phyloP scores from a whole-genome alignment of 176 grass and related monocot genomes.

The Musa itinerans region DNA sequence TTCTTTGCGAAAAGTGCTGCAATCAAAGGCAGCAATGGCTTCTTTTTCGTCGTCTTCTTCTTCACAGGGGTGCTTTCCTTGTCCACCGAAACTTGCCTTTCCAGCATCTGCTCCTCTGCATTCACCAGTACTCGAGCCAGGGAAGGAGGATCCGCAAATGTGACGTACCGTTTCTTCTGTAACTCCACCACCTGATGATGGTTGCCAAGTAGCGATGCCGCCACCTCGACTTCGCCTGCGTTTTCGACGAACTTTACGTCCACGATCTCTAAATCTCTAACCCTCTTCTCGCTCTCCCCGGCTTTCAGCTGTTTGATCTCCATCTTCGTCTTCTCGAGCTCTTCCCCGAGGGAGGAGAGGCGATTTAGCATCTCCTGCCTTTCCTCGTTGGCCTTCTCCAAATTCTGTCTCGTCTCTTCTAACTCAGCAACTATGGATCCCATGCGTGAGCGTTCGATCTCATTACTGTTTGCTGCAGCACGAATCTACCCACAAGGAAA shows the following conservation, averaged over 20 bases:
- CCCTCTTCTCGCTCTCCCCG: constrained; percentile 19
- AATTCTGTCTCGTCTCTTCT: constrained; percentile 41
- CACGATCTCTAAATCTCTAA: constrained; percentile 51
- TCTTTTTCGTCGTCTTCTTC: constrained; percentile 52
- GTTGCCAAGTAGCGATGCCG: background rate
- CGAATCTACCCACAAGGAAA: constrained; percentile 19
- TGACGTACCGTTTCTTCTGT: constrained; percentile 89
- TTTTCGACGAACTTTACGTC: constrained; percentile 54
- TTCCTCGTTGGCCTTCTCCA: constrained; percentile 57
- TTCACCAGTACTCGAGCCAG: background rate
- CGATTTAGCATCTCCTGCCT: constrained; percentile 49
- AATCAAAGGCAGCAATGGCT: constrained; percentile 62
- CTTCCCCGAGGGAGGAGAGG: constrained; percentile 49
- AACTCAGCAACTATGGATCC: constrained; percentile 25
- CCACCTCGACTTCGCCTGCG: constrained; percentile 7
- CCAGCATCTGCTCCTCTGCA: constrained; percentile 13
- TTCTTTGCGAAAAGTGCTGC: constrained; percentile 62
- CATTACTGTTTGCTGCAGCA: constrained; percentile 17
- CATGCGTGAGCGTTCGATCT: constrained; percentile 2
- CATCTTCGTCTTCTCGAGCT: constrained; percentile 52
- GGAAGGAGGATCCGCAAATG: constrained; percentile 60
- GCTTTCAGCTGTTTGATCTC: constrained; percentile 55
- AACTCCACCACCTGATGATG: constrained; percentile 22
- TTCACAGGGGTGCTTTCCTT: constrained; percentile 26
- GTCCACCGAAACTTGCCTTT: constrained; percentile 31